phyloP scores from a whole-genome alignment of 1,284 basidiomycete genomes.

The Malassezia dermatis region DNA sequence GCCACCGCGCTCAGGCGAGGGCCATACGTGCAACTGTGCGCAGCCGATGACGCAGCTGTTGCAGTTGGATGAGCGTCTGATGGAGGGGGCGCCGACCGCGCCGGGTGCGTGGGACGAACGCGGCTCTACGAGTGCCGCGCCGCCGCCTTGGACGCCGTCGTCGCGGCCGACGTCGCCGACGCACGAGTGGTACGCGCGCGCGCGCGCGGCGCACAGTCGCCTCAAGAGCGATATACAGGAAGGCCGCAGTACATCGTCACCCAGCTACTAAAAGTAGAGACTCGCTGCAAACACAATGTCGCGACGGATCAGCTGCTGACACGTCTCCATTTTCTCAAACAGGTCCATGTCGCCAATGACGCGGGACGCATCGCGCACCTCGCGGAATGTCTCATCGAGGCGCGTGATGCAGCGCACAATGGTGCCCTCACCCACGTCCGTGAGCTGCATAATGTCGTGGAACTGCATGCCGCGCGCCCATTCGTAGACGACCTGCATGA shows the following conservation, averaged over 20 bases:
- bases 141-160: constrained; percentile 40
- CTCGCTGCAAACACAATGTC: constrained; percentile 45
- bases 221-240: neutral
- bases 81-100: constrained; percentile 42
- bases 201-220: neutral
- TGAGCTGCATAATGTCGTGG: constrained; percentile 79
- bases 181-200: constrained; percentile 4
- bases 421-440: constrained; percentile 91
- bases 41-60: constrained; percentile 34
- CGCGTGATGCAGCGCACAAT: constrained; percentile 93
- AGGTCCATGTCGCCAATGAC: constrained; percentile 92
- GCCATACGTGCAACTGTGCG: constrained; percentile 43
- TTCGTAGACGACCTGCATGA: constrained; percentile 92
- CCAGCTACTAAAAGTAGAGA: constrained; percentile 29
- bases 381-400: constrained; percentile 90
- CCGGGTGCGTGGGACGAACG: constrained; percentile 37
- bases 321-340: constrained; percentile 95
- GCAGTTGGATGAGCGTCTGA: constrained; percentile 35
- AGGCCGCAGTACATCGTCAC: neutral
- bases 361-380: constrained; percentile 89
- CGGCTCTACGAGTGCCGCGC: constrained; percentile 19
- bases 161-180: constrained; percentile 31
- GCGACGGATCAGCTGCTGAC: constrained; percentile 66
- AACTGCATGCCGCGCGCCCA: constrained; percentile 99
- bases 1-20: constrained; percentile 34